Evolutionary conservation across 1,284 basidiomycete genomes (phyloP).

Genomic region (Pseudozyma pruni): DNA sequence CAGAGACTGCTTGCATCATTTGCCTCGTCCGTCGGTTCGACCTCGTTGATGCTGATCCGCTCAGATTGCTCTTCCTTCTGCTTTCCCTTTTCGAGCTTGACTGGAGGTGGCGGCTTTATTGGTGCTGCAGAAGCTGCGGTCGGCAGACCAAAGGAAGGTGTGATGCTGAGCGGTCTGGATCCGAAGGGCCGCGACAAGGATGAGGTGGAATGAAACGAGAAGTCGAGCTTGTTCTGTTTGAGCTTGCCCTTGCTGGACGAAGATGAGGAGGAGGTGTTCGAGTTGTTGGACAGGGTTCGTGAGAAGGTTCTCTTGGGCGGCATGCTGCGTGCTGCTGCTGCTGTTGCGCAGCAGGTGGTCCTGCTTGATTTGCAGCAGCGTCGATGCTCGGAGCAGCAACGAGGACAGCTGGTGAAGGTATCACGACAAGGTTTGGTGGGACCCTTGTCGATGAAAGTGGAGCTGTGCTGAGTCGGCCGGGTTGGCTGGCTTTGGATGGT

Average conservation of each 20-base stretch:
- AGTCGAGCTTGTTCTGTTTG: slow-evolving; percentile 51
- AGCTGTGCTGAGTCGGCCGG: slow-evolving; percentile 22
- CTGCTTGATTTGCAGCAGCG: not conserved
- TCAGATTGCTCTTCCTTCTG: slow-evolving; percentile 18
- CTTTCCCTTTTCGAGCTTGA: slow-evolving; percentile 19
- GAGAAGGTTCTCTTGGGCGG: slow-evolving; percentile 24
- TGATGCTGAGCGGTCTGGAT: slow-evolving; percentile 30
- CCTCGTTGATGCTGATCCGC: not conserved
- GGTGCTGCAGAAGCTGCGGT: not conserved
- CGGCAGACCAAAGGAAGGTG: slow-evolving; percentile 31
- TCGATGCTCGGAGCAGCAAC: not conserved
- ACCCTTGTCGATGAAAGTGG: too few relatives aligned
- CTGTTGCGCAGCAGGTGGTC: not conserved
- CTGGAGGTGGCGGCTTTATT: not conserved
- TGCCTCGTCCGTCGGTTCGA: not conserved
- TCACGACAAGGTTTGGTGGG: too few relatives aligned
- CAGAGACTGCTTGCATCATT: slow-evolving; percentile 11
- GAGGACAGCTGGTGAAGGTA: not conserved
- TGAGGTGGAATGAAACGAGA: slow-evolving; percentile 33
- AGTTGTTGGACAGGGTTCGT: slow-evolving; percentile 21
- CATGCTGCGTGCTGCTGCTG: slow-evolving; percentile 14
- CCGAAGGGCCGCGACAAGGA: not conserved
- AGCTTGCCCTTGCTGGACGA: slow-evolving; percentile 17
- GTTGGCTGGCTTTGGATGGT: slow-evolving; percentile 1
- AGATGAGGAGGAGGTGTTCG: slow-evolving; percentile 15